A percentile compares a stretch with the other conserved stretches of the same genome.
These are phyloP conservation scores for Fereydounia khargensis DNA, from an alignment of 1,284 basidiomycete genomes.

Conservation along the genomic window DNA sequence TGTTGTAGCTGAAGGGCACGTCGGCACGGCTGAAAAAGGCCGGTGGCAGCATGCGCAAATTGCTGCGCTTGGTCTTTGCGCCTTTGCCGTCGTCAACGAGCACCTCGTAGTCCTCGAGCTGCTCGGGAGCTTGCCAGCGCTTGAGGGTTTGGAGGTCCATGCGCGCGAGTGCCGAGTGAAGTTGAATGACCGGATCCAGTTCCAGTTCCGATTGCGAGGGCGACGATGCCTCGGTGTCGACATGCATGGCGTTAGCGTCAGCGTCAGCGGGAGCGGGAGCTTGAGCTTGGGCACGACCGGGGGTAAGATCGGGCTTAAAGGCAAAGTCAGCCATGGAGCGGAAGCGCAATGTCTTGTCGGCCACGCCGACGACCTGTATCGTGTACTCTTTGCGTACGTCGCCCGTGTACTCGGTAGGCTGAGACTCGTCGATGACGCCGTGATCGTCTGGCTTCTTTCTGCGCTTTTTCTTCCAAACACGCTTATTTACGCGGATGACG, in stretches of 20 bases:
- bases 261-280: too few species aligned
- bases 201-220: too few species aligned
- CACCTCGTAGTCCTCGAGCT: constrained; percentile 35
- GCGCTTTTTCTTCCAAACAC: constrained; percentile 37
- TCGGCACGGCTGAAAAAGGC: constrained; percentile 46
- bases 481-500: constrained; percentile 27
- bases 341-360: constrained; percentile 81
- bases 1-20: constrained; percentile 40
- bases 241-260: too few species aligned
- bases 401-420: constrained; percentile 5
- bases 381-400: constrained; percentile 65
- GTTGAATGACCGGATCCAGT: constrained; percentile 24
- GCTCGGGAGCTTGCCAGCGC: constrained; percentile 17
- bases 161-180: constrained; percentile 33
- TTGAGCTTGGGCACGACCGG: too few species aligned
- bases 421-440: constrained; percentile 2
- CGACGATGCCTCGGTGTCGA: too few species aligned
- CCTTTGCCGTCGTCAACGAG: background rate
- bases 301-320: constrained; percentile 30
- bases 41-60: constrained; percentile 44
- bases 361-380: constrained; percentile 71
- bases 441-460: constrained; percentile 2
- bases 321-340: constrained; percentile 60
- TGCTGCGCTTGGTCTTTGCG: constrained; percentile 6
- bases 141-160: constrained; percentile 41